A percentile compares a stretch with the other conserved stretches of the same genome.
These are phyloP conservation scores for Balakata baccata DNA, from an alignment of 345 rosid species.

Conservation along the genomic window DNA sequence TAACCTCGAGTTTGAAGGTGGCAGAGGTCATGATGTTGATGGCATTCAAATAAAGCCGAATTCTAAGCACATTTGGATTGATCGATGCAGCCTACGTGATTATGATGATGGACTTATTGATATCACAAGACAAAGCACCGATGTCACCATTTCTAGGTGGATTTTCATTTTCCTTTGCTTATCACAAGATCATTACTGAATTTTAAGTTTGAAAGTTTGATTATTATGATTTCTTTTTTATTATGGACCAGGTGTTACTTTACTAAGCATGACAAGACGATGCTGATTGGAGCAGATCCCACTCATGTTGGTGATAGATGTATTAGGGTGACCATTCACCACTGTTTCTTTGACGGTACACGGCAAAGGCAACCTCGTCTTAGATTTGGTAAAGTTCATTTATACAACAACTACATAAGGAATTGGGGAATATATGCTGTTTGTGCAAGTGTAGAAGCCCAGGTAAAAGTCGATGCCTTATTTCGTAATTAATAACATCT, in stretches of 20 bases:
- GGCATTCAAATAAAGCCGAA: constrained; percentile 93
- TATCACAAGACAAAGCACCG: constrained; percentile 89
- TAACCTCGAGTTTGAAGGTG: constrained; percentile 85
- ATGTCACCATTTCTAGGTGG: constrained; percentile 83
- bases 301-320: constrained; percentile 73
- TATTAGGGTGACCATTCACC: constrained; percentile 87
- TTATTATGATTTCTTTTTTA: neutral
- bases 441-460: constrained; percentile 88
- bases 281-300: constrained; percentile 90
- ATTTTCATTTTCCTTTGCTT: neutral
- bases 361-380: constrained; percentile 92
- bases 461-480: constrained; percentile 41
- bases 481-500: neutral
- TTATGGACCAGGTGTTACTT: constrained; percentile 63
- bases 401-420: constrained; percentile 81
- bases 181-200: neutral
- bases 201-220: neutral
- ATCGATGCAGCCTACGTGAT: constrained; percentile 82
- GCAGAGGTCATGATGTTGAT: constrained; percentile 81
- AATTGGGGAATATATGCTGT: constrained; percentile 90
- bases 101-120: constrained; percentile 90
- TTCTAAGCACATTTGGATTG: constrained; percentile 83
- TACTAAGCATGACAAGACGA: constrained; percentile 73
- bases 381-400: constrained; percentile 79
- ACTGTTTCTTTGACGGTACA: constrained; percentile 88